Evolutionary conservation across 2,329 filamentous ascomycete genomes (phyloP), one percentile per base, ranked within the genome.

Genomic region (Sporothrix curviconia): DNA sequence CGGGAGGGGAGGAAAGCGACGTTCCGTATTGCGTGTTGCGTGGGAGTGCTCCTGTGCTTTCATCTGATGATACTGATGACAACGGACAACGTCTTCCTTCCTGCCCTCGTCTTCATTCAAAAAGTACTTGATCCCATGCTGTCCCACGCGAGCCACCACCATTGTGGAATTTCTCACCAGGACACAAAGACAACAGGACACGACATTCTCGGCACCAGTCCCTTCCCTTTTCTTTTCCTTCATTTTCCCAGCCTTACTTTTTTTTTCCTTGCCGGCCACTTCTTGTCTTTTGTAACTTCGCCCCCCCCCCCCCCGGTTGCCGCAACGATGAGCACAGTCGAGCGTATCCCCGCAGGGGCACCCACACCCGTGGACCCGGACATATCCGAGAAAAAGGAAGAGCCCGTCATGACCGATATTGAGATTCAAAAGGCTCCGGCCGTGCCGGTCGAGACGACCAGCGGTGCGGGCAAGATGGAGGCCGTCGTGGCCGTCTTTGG

Each of bases 381-480:
- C 1, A 46, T 46, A 15, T 17, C 43, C 7, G 43, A 46, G 7
- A 46, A 49, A 17, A 34, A 32, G 25, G 28, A 32, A 14, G 40
- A 43, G 44, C n/a, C 44, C 44, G 32, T 49, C n/a, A 49, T 34
- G 44, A 22, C 28, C 15, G 52, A 36, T 25, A 51, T 51, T 51
- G 47, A 51, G 47, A n/a, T 51, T 19, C 47, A 51, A 37, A 51
- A 51, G 34, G 32, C 30, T 1, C 32, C 47, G 1, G 17, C 30
- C 34, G 47, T 39, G 6, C 19, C 17, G 17, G 47, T 51, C 47
- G 47, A 39, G 32, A 14, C 24, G 47, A 24, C 34, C 2, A 19
- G 32, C 12, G 47, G 47, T 17, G 34, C 47, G 17, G 34, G 32
- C 47, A 51, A 51, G 47, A 51, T 51, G 47, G 47, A 51, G 47